Evolutionary conservation across 192 early-diverging fungal genomes (phyloP).

Genomic region (Ambispora gerdemannii): DNA sequence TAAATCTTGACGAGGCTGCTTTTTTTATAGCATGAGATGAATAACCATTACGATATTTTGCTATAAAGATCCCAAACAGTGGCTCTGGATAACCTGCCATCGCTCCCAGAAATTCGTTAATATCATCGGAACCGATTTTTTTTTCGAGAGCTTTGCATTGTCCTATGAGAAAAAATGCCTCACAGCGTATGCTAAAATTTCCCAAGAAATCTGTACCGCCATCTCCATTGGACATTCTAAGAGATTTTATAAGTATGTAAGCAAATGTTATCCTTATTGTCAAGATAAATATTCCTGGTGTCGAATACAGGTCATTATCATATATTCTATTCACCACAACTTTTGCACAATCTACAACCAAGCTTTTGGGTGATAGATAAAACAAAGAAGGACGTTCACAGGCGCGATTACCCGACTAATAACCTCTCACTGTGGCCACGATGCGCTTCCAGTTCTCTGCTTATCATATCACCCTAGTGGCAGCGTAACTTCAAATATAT

Average conservation of each 20-base stretch:
- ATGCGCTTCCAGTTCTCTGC: not conserved
- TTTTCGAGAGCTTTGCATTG: constrained; percentile 1
- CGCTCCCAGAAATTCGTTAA: not conserved
- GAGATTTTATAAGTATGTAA: not conserved
- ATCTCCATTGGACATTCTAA: not conserved
- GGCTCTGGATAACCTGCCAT: not conserved
- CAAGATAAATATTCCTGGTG: not conserved
- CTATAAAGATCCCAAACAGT: not conserved
- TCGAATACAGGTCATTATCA: not conserved
- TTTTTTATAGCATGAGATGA: not conserved
- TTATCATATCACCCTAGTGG: too few relatives aligned
- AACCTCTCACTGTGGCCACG: not conserved
- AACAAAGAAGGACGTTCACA: constrained; percentile 16
- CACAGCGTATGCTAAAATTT: constrained; percentile 3
- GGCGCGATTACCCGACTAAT: not conserved
- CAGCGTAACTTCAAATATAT: too few relatives aligned
- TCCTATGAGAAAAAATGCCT: not conserved
- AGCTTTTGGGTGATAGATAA: constrained; percentile 6
- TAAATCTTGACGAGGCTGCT: not conserved
- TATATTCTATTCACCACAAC: constrained; percentile 5
- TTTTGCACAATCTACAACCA: too few relatives aligned
- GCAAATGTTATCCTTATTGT: not conserved
- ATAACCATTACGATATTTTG: not conserved
- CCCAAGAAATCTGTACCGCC: not conserved
- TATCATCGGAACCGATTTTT: constrained; percentile 3